A percentile compares a stretch with the other conserved stretches of the same genome.
phyloP scores from a whole-genome alignment of 805 yeast species.

The Candida anglica region DNA sequence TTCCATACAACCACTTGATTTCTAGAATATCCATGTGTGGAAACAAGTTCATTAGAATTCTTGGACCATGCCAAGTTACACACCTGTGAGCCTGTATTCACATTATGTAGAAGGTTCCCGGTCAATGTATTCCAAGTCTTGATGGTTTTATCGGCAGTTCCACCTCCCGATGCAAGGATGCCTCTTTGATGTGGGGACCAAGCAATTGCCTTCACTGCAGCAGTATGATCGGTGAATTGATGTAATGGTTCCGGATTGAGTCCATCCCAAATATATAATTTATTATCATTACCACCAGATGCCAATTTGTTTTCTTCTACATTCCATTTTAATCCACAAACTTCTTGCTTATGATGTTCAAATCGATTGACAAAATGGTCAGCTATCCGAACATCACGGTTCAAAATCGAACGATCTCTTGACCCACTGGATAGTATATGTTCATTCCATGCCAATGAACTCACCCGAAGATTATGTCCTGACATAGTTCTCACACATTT shows the following conservation, averaged over 20 bases:
- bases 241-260: slow-evolving; percentile 62
- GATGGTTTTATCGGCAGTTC: slow-evolving; percentile 87
- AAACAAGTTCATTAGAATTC: slow-evolving; percentile 86
- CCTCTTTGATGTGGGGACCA: slow-evolving; percentile 99
- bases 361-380: slow-evolving; percentile 74
- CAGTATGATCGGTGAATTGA: slow-evolving; percentile 77
- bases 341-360: slow-evolving; percentile 83
- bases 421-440: slow-evolving; percentile 86
- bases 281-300: slow-evolving; percentile 93
- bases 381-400: slow-evolving; percentile 86
- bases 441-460: slow-evolving; percentile 91
- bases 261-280: slow-evolving; percentile 85
- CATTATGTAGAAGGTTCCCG: slow-evolving; percentile 68
- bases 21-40: slow-evolving; percentile 91
- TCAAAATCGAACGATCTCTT: slow-evolving; percentile 77
- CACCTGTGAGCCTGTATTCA: slow-evolving; percentile 95
- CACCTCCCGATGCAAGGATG: slow-evolving; percentile 91
- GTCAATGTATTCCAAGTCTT: slow-evolving; percentile 90
- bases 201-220: slow-evolving; percentile 94
- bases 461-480: slow-evolving; percentile 82
- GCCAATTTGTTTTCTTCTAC: slow-evolving; percentile 87
- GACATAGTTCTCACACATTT: slow-evolving; percentile 87
- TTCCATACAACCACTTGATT: slow-evolving; percentile 94
- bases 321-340: slow-evolving; percentile 95
- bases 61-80: slow-evolving; percentile 93